Evolutionary conservation across 495 filamentous ascomycete genomes (phyloP).

Genomic region (Mycothermus thermophilus): DNA sequence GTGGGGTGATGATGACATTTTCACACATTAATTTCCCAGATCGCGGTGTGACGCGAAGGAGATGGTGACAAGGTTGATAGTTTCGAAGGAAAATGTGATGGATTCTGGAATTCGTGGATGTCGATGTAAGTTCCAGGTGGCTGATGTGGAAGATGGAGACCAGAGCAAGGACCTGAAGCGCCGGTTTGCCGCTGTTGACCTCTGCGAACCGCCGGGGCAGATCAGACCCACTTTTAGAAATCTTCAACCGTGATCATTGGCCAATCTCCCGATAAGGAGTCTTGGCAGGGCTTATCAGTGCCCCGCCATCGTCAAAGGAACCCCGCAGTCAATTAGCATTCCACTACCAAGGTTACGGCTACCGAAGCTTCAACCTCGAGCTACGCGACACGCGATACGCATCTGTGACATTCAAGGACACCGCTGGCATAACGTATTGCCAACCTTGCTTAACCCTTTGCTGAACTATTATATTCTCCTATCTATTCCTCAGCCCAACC

Average conservation of each 20-base stretch:
- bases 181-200: background rate
- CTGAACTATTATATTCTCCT: too few relatives aligned
- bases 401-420: slow-evolving; percentile 4
- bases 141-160: background rate
- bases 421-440: too few relatives aligned
- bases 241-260: background rate
- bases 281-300: background rate
- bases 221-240: background rate
- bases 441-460: too few relatives aligned
- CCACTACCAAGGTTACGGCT: too few relatives aligned
- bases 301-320: slow-evolving; percentile 10
- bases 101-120: too few relatives aligned
- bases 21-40: too few relatives aligned
- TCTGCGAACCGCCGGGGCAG: background rate
- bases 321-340: slow-evolving; percentile 13
- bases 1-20: too few relatives aligned
- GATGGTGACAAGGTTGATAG: too few relatives aligned
- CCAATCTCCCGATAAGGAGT: background rate
- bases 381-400: slow-evolving; percentile 1
- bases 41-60: too few relatives aligned
- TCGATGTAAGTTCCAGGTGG: too few relatives aligned
- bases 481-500: background rate
- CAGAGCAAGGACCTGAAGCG: background rate
- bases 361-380: slow-evolving; percentile 5
- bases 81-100: too few relatives aligned